phyloP scores from a whole-genome alignment of 352 stramenopile genomes.

The Pythium monospermum region DNA sequence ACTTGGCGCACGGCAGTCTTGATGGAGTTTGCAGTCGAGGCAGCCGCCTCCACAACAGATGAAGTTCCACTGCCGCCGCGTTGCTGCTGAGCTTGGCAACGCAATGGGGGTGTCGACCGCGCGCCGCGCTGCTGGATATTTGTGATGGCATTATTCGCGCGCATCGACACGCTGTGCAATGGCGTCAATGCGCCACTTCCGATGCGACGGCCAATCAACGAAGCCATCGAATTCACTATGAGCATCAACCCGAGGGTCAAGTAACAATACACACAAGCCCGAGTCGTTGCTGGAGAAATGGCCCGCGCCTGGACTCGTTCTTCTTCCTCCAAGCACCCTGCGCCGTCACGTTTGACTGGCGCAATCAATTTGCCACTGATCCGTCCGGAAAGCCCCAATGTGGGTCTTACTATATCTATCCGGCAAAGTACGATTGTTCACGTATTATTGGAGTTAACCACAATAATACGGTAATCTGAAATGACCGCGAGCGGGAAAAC shows the following conservation, averaged over 20 bases:
- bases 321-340: background rate
- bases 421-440: background rate
- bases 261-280: no score
- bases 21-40: background rate
- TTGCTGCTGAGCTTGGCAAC: conserved; percentile 22
- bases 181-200: background rate
- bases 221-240: no score
- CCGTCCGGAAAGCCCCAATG: no score
- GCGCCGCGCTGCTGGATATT: conserved; percentile 23
- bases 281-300: no score
- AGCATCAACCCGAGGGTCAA: no score
- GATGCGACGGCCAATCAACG: conserved; percentile 1
- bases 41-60: no score
- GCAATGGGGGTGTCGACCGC: conserved; percentile 23
- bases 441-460: no score
- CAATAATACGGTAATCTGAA: background rate
- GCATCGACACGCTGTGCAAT: conserved; percentile 4
- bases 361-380: no score
- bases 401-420: background rate
- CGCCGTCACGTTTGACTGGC: no score
- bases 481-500: background rate
- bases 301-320: no score
- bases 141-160: conserved; percentile 7
- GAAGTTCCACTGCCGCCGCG: no score
- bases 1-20: conserved; percentile 6